Evolutionary conservation across 495 filamentous ascomycete species (phyloP).

Genomic region (Xylaria curta): DNA sequence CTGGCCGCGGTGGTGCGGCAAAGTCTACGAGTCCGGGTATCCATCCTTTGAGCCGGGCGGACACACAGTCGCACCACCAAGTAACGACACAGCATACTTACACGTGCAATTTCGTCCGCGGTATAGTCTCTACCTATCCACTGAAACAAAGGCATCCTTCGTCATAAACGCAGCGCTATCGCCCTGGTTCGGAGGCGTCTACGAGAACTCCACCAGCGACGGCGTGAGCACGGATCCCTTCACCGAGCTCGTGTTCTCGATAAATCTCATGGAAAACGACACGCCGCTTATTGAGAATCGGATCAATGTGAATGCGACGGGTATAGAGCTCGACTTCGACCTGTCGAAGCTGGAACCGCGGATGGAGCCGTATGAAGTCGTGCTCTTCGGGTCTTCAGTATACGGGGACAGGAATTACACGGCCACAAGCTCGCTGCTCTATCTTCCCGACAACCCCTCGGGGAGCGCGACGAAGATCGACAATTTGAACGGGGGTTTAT

Average conservation of each 20-base stretch:
- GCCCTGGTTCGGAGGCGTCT: conserved; percentile 53
- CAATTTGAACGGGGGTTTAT: conserved; percentile 62
- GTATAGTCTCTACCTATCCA: conserved; percentile 65
- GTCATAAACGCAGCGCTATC: conserved; percentile 66
- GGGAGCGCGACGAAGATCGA: conserved; percentile 70
- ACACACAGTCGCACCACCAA: conserved; percentile 54
- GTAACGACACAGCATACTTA: conserved; percentile 52
- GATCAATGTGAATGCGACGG: conserved; percentile 54
- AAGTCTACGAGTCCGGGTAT: conserved; percentile 63
- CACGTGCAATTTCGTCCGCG: conserved; percentile 65
- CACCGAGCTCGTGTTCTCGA: conserved; percentile 46
- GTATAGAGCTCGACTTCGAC: conserved; percentile 54
- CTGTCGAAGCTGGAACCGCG: conserved; percentile 54
- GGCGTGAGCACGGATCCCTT: conserved; percentile 29
- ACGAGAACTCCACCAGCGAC: conserved; percentile 39
- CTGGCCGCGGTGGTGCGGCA: conserved; percentile 65
- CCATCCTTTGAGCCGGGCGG: conserved; percentile 67
- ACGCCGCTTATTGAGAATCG: conserved; percentile 43
- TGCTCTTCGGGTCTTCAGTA: conserved; percentile 50
- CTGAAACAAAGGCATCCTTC: conserved; percentile 60
- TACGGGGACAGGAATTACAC: conserved; percentile 40
- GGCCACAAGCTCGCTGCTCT: conserved; percentile 55
- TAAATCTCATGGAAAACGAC: conserved; percentile 38
- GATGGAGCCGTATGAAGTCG: conserved; percentile 52
- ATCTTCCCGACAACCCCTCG: conserved; percentile 61